Base-by-base conservation (phyloP, 2,329 filamentous ascomycete species). In the Amphichorda felina region DNA sequence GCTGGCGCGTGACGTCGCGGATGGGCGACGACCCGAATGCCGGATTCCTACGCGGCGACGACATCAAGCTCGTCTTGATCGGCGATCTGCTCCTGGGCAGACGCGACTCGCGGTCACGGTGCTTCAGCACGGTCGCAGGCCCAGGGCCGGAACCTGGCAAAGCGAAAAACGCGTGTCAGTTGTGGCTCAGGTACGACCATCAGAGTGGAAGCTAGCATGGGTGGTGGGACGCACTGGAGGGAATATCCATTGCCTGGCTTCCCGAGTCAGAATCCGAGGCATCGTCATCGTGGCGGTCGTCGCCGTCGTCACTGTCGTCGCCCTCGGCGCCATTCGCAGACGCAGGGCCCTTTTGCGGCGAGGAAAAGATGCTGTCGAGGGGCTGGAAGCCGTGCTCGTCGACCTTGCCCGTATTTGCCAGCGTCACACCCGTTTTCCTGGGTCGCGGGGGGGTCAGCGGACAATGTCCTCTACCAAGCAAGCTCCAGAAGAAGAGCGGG, bases 321-420 rank as follows among this genome's bases (percentile, higher is more conserved):
- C 29, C 21, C 30, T 43, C 40, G 13, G 19, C 37, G 29, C 44
- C 50, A 41, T 48, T 57, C 48, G 34, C 43, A 30, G 33, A 46
- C 40, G 21, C 47, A 42, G 41, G 48, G 41, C 31, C 43, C 49
- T 79, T 82, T 44, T 75, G 72, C 11, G 88, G 87, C 15, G 88
- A 94, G 8, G 88, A 95, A 57, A 94, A 94, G 44, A 96, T 75
- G 45, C 76, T 75, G 25, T 89, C 83, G 39, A 94, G 72, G 25
- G 84, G 81, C 54, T 95, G 86, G 65, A 98, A 78, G 56, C 89
- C 91, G 68, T 94, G 69, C 55, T 93, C 87, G 60, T 96, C 89
- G 60, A 86, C 82, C 41, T 79, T 66, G 35, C 85, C 85, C 37
- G 68, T 76, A 50, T 94, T 85, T 49, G 77, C 75, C 22, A 96